Percentiles rank a stretch among this genome's conserved stretches.
Conservation (phyloP, 208 protist species). For the Entamoeba dispar region DNA sequence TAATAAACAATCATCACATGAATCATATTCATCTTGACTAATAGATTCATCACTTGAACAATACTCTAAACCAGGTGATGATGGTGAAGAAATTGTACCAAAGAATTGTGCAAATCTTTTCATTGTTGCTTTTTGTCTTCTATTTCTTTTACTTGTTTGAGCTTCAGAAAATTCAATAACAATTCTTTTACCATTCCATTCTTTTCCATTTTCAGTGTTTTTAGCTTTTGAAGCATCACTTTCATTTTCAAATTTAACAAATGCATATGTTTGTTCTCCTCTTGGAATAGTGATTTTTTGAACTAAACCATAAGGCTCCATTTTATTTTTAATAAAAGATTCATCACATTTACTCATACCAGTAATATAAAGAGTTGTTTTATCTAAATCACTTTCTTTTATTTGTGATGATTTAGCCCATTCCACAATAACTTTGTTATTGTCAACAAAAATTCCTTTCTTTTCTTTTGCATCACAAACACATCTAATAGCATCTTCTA, state of each 20-base stretch:
- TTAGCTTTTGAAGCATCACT: neutral
- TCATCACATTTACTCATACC: neutral
- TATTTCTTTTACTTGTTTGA: neutral
- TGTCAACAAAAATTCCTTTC: neutral
- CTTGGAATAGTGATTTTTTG: neutral
- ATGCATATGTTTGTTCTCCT: neutral
- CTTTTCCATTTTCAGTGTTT: neutral
- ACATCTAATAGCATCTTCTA: neutral
- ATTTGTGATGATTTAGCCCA: neutral
- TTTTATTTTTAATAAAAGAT: neutral
- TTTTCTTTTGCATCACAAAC: neutral
- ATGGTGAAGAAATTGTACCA: neutral
- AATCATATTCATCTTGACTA: neutral
- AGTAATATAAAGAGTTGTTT: neutral
- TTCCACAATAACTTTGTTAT: neutral
- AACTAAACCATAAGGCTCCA: neutral
- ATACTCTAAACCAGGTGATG: neutral
- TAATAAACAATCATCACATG: neutral
- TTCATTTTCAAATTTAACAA: neutral
- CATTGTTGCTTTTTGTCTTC: neutral
- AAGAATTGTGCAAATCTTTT: neutral
- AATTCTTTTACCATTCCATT: neutral
- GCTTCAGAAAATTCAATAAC: neutral
- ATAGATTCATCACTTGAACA: neutral
- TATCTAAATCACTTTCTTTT: neutral